These are phyloP conservation scores for Zoysia matrella DNA, from an alignment of 202 grass and related monocot species.

Conservation along the genomic window DNA sequence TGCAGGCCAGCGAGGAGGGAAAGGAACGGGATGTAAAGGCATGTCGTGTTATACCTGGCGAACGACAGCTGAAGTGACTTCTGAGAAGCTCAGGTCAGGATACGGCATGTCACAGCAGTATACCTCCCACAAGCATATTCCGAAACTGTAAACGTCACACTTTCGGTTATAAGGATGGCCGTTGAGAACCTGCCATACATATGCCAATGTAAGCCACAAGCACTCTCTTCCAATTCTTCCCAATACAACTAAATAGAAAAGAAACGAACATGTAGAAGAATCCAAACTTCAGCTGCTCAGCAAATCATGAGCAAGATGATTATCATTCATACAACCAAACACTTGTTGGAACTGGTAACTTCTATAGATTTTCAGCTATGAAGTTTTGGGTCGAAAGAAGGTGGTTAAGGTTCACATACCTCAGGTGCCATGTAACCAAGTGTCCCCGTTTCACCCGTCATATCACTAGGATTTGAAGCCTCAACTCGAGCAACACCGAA, in stretches of 20 bases:
- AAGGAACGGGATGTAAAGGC: not conserved
- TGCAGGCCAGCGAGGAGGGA: not conserved
- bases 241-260: not conserved
- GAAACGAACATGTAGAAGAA: not conserved
- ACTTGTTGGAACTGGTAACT: not conserved
- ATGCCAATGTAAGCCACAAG: conserved; percentile 8
- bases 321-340: no score
- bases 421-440: conserved; percentile 99
- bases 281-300: not conserved
- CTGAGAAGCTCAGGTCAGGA: conserved; percentile 94
- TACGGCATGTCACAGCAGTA: conserved; percentile 39
- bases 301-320: no score
- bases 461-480: conserved; percentile 98
- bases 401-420: conserved; percentile 54
- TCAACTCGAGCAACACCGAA: conserved; percentile 99
- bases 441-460: conserved; percentile 99
- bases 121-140: conserved; percentile 97
- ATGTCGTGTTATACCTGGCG: conserved; percentile 71
- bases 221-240: not conserved
- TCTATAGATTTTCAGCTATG: not conserved
- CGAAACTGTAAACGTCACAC: conserved; percentile 99
- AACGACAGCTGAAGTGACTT: conserved; percentile 96
- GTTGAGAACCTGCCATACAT: conserved; percentile 80
- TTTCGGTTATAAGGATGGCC: conserved; percentile 97
- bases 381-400: not conserved